Conservation (phyloP, 2,329 filamentous ascomycete species). For the Microsporum canis region DNA sequence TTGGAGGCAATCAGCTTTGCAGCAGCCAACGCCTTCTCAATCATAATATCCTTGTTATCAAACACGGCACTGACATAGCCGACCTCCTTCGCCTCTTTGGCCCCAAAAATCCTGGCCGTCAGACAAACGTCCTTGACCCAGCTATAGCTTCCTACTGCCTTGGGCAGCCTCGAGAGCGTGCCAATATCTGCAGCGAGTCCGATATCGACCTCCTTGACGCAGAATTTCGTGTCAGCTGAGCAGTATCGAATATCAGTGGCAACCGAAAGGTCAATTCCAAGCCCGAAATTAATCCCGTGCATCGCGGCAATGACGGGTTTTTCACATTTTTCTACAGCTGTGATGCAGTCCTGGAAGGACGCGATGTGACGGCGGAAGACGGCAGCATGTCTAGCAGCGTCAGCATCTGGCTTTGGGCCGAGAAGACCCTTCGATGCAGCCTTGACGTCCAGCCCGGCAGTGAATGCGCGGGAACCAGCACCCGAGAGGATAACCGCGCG, state of each 20-base stretch:
- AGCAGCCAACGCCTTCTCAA: constrained; percentile 52
- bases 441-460: constrained; percentile 71
- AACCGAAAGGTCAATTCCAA: constrained; percentile 55
- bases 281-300: constrained; percentile 65
- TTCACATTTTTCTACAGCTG: constrained; percentile 69
- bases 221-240: constrained; percentile 26
- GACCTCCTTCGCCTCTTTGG: constrained; percentile 34
- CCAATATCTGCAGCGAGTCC: constrained; percentile 40
- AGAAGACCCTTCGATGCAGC: constrained; percentile 49
- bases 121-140: constrained; percentile 42
- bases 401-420: constrained; percentile 29
- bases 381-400: constrained; percentile 55
- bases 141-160: constrained; percentile 35
- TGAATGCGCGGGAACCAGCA: constrained; percentile 73
- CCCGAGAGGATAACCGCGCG: constrained; percentile 70
- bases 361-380: constrained; percentile 55
- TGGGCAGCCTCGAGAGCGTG: constrained; percentile 37
- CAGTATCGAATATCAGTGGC: constrained; percentile 36
- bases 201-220: constrained; percentile 41
- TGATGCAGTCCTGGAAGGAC: constrained; percentile 71
- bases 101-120: constrained; percentile 33
- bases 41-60: constrained; percentile 46
- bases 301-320: constrained; percentile 80
- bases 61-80: constrained; percentile 36
- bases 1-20: constrained; percentile 60